These are phyloP conservation scores for Mallotus repandus DNA, from an alignment of 441 rosid species.

Conservation along the genomic window DNA sequence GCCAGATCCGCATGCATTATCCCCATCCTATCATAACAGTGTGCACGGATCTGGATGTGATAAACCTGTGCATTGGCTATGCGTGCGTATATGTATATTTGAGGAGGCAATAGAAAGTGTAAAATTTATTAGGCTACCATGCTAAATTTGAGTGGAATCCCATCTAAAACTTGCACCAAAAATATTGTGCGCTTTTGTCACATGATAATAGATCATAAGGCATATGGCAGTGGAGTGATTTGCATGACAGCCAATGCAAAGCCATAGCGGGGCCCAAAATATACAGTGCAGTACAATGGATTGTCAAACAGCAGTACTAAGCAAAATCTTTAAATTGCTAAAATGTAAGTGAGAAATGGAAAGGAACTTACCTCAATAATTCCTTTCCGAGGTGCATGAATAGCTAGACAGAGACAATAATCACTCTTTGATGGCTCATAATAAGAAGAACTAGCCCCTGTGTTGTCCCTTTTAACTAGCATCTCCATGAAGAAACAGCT, in stretches of 20 bases:
- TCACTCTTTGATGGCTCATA: slow-evolving; percentile 68
- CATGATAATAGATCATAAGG: background rate
- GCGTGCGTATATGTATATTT: background rate
- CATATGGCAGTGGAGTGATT: background rate
- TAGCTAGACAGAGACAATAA: slow-evolving; percentile 90
- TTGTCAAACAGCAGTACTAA: background rate
- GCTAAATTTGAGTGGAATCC: background rate
- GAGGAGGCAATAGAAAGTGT: background rate
- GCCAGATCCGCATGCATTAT: too few species aligned
- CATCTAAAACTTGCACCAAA: background rate
- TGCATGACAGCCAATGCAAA: background rate
- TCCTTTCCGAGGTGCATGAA: slow-evolving; percentile 95
- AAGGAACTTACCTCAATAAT: slow-evolving; percentile 66
- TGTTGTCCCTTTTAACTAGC: slow-evolving; percentile 59
- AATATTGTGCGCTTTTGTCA: too few species aligned
- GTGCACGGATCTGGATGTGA: too few species aligned
- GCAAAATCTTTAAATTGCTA: too few species aligned
- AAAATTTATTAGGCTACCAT: background rate
- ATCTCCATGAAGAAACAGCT: slow-evolving; percentile 91
- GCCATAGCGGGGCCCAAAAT: background rate
- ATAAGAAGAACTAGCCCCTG: slow-evolving; percentile 47
- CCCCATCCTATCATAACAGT: too few species aligned
- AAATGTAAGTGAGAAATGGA: background rate
- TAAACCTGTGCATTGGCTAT: background rate
- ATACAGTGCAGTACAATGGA: too few species aligned